phyloP scores from a whole-genome alignment of 75 land plant genomes.

The Sequoiadendron giganteum region DNA sequence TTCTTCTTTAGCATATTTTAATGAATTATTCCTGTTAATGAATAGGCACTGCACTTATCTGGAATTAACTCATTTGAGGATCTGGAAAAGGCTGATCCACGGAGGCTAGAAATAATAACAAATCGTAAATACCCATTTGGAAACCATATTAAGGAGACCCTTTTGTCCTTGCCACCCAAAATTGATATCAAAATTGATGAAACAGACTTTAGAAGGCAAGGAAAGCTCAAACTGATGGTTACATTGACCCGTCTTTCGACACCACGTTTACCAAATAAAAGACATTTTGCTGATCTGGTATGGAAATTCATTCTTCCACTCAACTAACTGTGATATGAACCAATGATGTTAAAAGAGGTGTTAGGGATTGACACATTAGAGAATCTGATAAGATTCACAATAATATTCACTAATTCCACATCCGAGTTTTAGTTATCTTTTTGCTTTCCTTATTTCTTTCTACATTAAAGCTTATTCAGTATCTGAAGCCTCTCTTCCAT shows the following conservation, averaged over 20 bases:
- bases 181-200: conserved; percentile 71
- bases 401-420: not conserved
- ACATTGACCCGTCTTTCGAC: conserved; percentile 51
- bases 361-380: not conserved
- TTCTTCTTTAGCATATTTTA: not conserved
- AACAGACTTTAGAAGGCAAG: conserved; percentile 32
- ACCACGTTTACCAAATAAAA: conserved; percentile 32
- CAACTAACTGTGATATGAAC: not conserved
- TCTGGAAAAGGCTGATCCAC: conserved; percentile 82
- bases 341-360: not conserved
- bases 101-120: conserved; percentile 88
- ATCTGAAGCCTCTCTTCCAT: not conserved
- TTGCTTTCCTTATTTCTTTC: not conserved
- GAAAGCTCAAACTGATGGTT: conserved; percentile 45
- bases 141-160: conserved; percentile 79
- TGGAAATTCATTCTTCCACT: conserved; percentile 3
- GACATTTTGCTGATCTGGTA: conserved; percentile 89
- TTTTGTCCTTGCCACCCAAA: conserved; percentile 78
- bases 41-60: conserved; percentile 79
- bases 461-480: conserved; percentile 3
- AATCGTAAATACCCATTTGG: conserved; percentile 97
- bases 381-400: not conserved
- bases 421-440: not conserved
- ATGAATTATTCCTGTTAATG: not conserved
- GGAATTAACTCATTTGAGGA: conserved; percentile 79